Evolutionary conservation across 2,329 filamentous ascomycete species (phyloP).

Genomic region (Neurospora crassa): DNA sequence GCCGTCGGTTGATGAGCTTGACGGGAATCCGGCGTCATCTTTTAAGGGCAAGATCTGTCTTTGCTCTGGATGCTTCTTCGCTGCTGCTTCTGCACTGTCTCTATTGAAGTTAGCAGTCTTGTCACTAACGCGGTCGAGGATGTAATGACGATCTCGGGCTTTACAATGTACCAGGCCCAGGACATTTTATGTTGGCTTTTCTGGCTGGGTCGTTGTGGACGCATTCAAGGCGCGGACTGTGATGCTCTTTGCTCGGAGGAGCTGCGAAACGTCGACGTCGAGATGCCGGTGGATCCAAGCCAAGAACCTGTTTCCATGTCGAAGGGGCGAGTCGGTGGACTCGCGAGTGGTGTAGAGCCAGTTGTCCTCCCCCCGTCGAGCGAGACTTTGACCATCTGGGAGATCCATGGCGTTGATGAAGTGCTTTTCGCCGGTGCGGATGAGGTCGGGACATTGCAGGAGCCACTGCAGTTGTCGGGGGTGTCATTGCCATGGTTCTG

Average conservation of each 20-base stretch:
- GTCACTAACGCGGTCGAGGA: constrained; percentile 29
- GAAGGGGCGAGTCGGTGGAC: constrained; percentile 37
- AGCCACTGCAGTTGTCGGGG: constrained; percentile 40
- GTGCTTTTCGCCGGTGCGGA: constrained; percentile 42
- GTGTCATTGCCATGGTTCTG: constrained; percentile 31
- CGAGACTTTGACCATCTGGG: constrained; percentile 36
- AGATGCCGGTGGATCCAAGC: constrained; percentile 44
- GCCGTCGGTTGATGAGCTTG: constrained; percentile 27
- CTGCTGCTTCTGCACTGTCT: constrained; percentile 28
- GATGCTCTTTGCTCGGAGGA: constrained; percentile 33
- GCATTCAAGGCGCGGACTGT: constrained; percentile 28
- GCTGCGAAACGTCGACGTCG: constrained; percentile 34
- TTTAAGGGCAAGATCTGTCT: constrained; percentile 27
- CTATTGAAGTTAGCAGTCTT: constrained; percentile 38
- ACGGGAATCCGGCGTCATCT: constrained; percentile 38
- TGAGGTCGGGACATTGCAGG: constrained; percentile 34
- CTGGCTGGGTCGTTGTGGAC: constrained; percentile 7
- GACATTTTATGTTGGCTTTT: constrained; percentile 4
- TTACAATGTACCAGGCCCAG: constrained; percentile 38
- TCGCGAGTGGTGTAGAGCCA: constrained; percentile 28
- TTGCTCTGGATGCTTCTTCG: constrained; percentile 25
- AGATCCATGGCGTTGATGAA: constrained; percentile 37
- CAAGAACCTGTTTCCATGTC: constrained; percentile 45
- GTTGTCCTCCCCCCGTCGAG: constrained; percentile 34
- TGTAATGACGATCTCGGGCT: constrained; percentile 24